Evolutionary conservation across 306 rosid species (phyloP), one percentile per base, ranked within the genome.

Genomic region (Dicorynia guianensis): DNA sequence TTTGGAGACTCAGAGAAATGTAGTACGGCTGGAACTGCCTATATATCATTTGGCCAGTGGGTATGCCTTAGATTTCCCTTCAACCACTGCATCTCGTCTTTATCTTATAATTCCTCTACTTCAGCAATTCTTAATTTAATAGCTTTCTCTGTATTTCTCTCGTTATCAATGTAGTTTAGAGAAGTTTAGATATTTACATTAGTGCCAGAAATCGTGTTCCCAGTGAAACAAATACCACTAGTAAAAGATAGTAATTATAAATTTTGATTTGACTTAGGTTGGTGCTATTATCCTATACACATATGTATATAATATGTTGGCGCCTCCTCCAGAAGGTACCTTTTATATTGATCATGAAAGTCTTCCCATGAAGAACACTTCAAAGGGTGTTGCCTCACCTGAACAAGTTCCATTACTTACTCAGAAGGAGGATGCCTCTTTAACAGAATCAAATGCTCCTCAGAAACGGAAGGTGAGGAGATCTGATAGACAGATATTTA

Each of bases 41-140:
- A 96, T 81, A 90, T 96, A 71, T 89, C 99, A 36, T 96, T 89
- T 54, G 99, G 99, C 84, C 99, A 96, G 87, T 96, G 99, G 99
- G 99, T 96, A 82, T 55, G 97, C 78, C 73, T 74, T 80, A 12
- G 25, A 63, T 79, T 43, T 85, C 75, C 57, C 10, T 12, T 60
- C 49, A 57, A 71, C 66, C 42, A 52, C 57, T 63, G 12, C 74
- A 49, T 25, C 75, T 48, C 67, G 15, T 57, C 25, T 63, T 67
- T 73, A 55, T 47, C 75, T 40, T 72, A 30, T 8, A 30, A 30
- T 30, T 59, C 58, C 46, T 60, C 68, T 38, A 77, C 65, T 48
- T 18, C 12, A 48, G 44, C 25, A 52, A 8, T 68, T 76, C 57
- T 12, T 7, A 67, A 53, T 63, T 36, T 52, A 40, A 7, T 11